Base-by-base conservation (phyloP, 768 basidiomycete genomes). In the Leucocoprinus leucothites region DNA sequence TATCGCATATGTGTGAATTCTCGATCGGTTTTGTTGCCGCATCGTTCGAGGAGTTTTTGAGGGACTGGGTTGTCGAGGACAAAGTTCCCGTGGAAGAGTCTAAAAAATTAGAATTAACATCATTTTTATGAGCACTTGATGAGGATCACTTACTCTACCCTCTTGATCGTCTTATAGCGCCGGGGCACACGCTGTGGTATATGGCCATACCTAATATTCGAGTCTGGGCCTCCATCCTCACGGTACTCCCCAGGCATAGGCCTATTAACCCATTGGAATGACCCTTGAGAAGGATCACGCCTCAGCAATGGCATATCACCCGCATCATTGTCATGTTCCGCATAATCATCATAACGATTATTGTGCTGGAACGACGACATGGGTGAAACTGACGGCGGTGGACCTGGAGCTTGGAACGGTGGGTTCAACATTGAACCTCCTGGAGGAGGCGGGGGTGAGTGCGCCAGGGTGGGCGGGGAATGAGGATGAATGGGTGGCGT, bases 1-100 rank as follows among this genome's bases (percentile, higher is more conserved):
- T 98, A 98, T 3, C 96, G 85, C 94, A 98, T 95, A 70, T 93
- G 88, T 0, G 91, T 93, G 67, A 92, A 95, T 69, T 97, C 95
- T 59, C 93, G 84, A 56, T 93, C 93, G 45, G 82, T 86, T 50
- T 84, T 81, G 58, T 81, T 71, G 5, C 84, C 74, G 62, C 90
- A 94, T 79, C 91, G 85, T 57, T 91, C 85, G 24, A 98, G 80
- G 40, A 98, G 76, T 62, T 94, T 96, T n/a, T 87, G 80, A 0
- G 96, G 96, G 0, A 98, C 94, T 0, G 89, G 81, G 9, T 88
- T 84, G 72, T 98, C 94, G 34, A 95, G 75, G 9, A 98, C 91
- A 46, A 97, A 86, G 69, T 98, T 97, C 6, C 96, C 96, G 58
- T 92, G 89, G 71, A 91, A 94, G 13, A 98, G 77, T 60, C 86